Evolutionary conservation across 2,329 filamentous ascomycete species (phyloP), one percentile per base, ranked within the genome.

Genomic region (Alternaria atra): DNA sequence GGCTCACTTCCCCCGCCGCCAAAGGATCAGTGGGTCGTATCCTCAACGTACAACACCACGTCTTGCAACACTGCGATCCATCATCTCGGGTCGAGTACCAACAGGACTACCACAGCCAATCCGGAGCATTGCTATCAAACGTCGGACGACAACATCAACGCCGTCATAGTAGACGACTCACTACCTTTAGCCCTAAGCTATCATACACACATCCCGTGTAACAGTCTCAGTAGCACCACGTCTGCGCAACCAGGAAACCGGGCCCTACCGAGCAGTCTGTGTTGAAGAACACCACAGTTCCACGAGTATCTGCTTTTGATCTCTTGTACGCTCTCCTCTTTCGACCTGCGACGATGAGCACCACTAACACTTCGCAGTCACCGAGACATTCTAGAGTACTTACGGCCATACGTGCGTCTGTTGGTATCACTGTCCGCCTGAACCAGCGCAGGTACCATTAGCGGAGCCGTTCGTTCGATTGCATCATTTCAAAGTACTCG

Each of bases 231-330:
- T 80, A 73, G 77, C 80, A 80, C 80, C 73, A 76, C 78, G 74
- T 80, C 79, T 83, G 80, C 81, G 78, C 81, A 77, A 81, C 80
- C 81, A 79, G 79, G 77, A 77, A 79, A 76, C 66, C 76, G 80
- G 81, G 78, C 74, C 71, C 70, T 74, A 74, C 75, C 75, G 71
- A 79, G 66, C 64, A 58, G 76, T 77, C 61, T 61, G 72, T 71
- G 67, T 75, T 71, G 71, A 70, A 75, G 60, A 67, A 69, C 69
- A 72, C 70, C 73, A 69, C 71, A 58, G 77, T 80, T 69, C 60
- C 77, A 76, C 76, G 65, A 70, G 40, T 58, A 71, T 73, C 72
- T 77, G 68, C 71, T 77, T 77, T 76, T 74, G 74, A 66, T 72
- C 61, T 66, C 62, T 69, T 77, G 77, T 80, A 75, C 77, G 77